Conservation (phyloP, 768 basidiomycete genomes). For the Artomyces pyxidatus region DNA sequence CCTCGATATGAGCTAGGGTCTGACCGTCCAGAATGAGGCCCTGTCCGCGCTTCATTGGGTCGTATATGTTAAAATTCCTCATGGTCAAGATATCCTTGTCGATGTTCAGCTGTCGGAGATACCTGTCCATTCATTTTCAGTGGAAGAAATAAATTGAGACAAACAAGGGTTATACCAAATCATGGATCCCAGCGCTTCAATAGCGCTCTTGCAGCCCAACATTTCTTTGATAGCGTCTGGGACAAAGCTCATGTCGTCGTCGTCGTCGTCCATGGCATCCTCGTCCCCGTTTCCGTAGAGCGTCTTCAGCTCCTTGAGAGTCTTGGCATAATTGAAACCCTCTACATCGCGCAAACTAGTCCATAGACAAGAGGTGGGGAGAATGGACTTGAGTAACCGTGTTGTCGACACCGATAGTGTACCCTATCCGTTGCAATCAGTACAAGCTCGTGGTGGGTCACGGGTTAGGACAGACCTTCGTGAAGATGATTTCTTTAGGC, state of each 20-base stretch:
- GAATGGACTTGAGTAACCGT: conserved; percentile 70
- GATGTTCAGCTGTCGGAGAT: conserved; percentile 88
- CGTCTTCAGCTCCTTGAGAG: conserved; percentile 55
- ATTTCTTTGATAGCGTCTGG: conserved; percentile 75
- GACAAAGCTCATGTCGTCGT: conserved; percentile 30
- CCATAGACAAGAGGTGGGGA: conserved; percentile 83
- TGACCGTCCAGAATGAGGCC: conserved; percentile 89
- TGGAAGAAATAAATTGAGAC: background rate
- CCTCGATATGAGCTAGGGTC: conserved; percentile 90
- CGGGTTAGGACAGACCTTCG: conserved; percentile 50
- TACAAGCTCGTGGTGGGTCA: background rate
- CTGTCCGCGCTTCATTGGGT: conserved; percentile 88
- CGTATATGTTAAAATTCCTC: conserved; percentile 96
- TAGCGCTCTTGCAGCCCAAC: conserved; percentile 54
- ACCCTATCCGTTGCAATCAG: too few species aligned
- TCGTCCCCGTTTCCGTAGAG: conserved; percentile 48
- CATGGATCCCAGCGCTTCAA: conserved; percentile 86
- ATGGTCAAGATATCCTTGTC: conserved; percentile 92
- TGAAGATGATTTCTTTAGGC: conserved; percentile 86
- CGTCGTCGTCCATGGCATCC: conserved; percentile 40
- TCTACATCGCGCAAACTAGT: conserved; percentile 78
- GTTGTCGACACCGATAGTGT: conserved; percentile 78
- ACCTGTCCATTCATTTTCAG: conserved; percentile 29
- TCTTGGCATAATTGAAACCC: conserved; percentile 70
- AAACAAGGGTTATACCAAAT: conserved; percentile 53